Percentiles rank a stretch among this genome's conserved stretches.
Evolutionary conservation across 345 rosid species (phyloP).

Genomic region (Cardamine resedifolia): DNA sequence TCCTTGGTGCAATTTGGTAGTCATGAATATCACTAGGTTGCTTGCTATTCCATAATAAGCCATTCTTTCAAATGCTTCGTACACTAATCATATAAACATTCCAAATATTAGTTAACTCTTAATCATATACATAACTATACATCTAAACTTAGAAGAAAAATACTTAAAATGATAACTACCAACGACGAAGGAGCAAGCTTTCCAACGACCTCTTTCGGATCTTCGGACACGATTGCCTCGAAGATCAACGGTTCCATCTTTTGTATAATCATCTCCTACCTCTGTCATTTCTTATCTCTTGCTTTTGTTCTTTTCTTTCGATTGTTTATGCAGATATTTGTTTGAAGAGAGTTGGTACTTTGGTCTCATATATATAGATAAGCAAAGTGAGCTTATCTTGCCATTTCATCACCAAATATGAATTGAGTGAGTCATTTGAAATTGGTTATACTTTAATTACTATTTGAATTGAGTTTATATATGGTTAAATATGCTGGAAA

Average conservation of each 20-base stretch:
- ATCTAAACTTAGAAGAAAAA: background rate
- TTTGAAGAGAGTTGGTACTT: background rate
- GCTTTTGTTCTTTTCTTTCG: background rate
- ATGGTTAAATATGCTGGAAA: no score
- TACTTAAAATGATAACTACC: slow-evolving; percentile 40
- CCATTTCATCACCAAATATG: background rate
- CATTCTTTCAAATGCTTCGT: slow-evolving; percentile 84
- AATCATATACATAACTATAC: background rate
- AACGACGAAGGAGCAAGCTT: slow-evolving; percentile 75
- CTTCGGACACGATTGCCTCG: slow-evolving; percentile 74
- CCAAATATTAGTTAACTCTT: background rate
- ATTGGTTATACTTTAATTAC: background rate
- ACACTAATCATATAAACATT: slow-evolving; percentile 35
- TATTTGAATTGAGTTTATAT: background rate
- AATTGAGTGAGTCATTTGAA: background rate
- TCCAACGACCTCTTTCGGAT: slow-evolving; percentile 83
- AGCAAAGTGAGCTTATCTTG: background rate
- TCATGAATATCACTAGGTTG: slow-evolving; percentile 69
- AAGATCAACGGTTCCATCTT: slow-evolving; percentile 90
- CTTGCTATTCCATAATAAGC: slow-evolving; percentile 82
- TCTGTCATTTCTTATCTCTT: slow-evolving; percentile 1
- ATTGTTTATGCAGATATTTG: background rate
- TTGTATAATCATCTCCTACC: slow-evolving; percentile 59
- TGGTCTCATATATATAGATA: slow-evolving; percentile 1
- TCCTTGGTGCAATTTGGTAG: slow-evolving; percentile 73